Percentiles rank a stretch among this genome's conserved stretches.
These are phyloP conservation scores for Agaricus blazei DNA, from an alignment of 768 basidiomycete genomes.

Conservation along the genomic window DNA sequence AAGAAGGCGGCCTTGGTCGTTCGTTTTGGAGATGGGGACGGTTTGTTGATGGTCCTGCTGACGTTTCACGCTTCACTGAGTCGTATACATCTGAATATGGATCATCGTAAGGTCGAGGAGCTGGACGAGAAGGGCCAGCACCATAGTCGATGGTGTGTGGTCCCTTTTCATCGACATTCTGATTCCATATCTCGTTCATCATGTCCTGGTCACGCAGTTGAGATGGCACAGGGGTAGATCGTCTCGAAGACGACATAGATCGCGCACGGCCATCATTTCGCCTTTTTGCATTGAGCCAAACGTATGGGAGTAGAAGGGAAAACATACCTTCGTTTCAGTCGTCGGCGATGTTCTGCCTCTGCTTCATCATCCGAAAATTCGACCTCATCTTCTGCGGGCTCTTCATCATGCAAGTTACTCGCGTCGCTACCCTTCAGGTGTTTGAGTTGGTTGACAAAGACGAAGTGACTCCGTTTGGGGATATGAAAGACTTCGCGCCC, in stretches of 20 bases:
- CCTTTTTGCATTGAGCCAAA: constrained; percentile 26
- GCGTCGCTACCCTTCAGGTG: constrained; percentile 86
- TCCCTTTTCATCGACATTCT: constrained; percentile 59
- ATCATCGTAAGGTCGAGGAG: constrained; percentile 75
- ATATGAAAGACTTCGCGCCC: constrained; percentile 78
- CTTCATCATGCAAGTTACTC: constrained; percentile 92
- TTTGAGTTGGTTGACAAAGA: constrained; percentile 72
- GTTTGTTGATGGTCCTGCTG: not conserved
- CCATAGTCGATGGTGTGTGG: constrained; percentile 65
- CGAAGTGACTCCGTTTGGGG: constrained; percentile 73
- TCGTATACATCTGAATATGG: constrained; percentile 57
- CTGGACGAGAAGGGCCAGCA: constrained; percentile 54
- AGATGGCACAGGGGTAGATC: constrained; percentile 48
- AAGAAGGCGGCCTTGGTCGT: not conserved
- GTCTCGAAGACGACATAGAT: constrained; percentile 50
- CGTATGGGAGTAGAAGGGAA: not conserved
- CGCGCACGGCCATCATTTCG: constrained; percentile 46
- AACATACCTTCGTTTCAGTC: constrained; percentile 54
- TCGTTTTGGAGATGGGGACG: not conserved
- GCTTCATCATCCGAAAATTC: constrained; percentile 97
- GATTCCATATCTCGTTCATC: constrained; percentile 39
- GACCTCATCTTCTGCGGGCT: constrained; percentile 81
- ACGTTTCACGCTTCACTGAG: constrained; percentile 19
- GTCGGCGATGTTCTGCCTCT: constrained; percentile 68
- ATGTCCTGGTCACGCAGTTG: constrained; percentile 53